These are phyloP conservation scores for Candida dajiaensis DNA, from an alignment of 805 yeast genomes.

Conservation along the genomic window DNA sequence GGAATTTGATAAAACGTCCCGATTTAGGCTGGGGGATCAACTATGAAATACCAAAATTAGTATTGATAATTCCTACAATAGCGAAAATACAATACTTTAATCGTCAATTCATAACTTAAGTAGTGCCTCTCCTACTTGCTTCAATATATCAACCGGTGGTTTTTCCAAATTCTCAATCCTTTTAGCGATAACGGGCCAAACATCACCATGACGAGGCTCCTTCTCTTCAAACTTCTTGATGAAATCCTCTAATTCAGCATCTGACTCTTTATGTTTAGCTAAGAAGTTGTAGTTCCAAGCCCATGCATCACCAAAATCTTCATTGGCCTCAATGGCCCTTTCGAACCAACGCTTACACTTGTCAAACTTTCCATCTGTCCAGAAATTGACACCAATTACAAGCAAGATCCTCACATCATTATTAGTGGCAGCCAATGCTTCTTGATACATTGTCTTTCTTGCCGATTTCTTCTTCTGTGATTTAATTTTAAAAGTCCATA, in stretches of 20 bases:
- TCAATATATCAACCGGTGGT: constrained; percentile 34
- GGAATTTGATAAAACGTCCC: no score
- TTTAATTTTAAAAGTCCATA: constrained; percentile 63
- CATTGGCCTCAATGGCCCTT: constrained; percentile 51
- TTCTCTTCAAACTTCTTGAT: constrained; percentile 32
- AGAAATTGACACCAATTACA: constrained; percentile 62
- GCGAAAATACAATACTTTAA: no score
- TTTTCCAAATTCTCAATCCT: constrained; percentile 39
- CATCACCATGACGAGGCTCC: constrained; percentile 56
- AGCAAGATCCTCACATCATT: constrained; percentile 54
- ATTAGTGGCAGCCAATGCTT: constrained; percentile 63
- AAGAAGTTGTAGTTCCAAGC: constrained; percentile 51
- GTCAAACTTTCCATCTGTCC: constrained; percentile 54
- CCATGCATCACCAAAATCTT: constrained; percentile 73
- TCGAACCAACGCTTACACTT: constrained; percentile 74
- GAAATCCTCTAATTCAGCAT: constrained; percentile 32
- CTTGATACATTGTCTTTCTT: constrained; percentile 53
- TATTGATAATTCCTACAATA: no score
- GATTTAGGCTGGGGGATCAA: no score
- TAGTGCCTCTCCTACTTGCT: constrained; percentile 11
- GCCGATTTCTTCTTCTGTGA: constrained; percentile 40
- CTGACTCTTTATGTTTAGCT: constrained; percentile 25
- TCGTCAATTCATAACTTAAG: background rate
- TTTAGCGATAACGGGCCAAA: constrained; percentile 52
- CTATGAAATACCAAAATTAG: no score